Percentiles rank a stretch among this genome's conserved stretches.
phyloP scores from a whole-genome alignment of 2,329 filamentous ascomycete species.

The Mycosphaerella arachidis region DNA sequence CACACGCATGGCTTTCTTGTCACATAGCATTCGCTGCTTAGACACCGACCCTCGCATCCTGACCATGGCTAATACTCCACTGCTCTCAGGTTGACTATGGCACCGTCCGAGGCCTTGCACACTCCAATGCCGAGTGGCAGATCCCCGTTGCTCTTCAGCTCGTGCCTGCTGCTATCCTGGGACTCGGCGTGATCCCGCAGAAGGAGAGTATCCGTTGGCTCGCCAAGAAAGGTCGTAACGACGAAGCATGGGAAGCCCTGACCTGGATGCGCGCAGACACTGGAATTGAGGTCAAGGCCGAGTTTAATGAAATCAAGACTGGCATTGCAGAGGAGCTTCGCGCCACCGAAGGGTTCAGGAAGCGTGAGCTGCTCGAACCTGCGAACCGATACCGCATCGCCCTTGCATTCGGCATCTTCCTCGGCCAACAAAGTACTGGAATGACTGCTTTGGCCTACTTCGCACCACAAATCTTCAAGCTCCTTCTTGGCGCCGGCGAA shows the following conservation, averaged over 20 bases:
- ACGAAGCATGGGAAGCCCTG: conserved; percentile 47
- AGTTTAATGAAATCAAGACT: conserved; percentile 50
- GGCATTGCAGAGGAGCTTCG: conserved; percentile 46
- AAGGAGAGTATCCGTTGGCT: conserved; percentile 52
- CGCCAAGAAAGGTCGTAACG: conserved; percentile 42
- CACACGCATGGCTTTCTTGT: no score
- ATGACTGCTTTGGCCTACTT: conserved; percentile 54
- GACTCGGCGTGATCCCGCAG: conserved; percentile 47
- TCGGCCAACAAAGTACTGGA: conserved; percentile 52
- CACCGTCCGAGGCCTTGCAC: conserved; percentile 33
- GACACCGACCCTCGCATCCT: no score
- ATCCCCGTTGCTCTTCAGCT: conserved; percentile 52
- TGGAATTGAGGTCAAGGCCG: conserved; percentile 32
- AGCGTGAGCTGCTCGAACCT: conserved; percentile 42
- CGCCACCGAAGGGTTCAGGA: conserved; percentile 35
- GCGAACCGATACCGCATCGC: conserved; percentile 45
- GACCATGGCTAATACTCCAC: no score
- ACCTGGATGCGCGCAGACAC: conserved; percentile 50
- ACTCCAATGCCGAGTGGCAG: conserved; percentile 50
- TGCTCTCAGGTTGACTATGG: conserved; percentile 43
- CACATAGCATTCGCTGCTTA: no score
- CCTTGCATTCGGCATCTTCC: conserved; percentile 46
- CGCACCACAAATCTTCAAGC: conserved; percentile 52
- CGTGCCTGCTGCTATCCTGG: conserved; percentile 46
- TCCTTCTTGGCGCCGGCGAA: conserved; percentile 46